Evolutionary conservation across 2,329 filamentous ascomycete genomes (phyloP), one percentile per base, ranked within the genome.

Genomic region (Ascochyta pisi): DNA sequence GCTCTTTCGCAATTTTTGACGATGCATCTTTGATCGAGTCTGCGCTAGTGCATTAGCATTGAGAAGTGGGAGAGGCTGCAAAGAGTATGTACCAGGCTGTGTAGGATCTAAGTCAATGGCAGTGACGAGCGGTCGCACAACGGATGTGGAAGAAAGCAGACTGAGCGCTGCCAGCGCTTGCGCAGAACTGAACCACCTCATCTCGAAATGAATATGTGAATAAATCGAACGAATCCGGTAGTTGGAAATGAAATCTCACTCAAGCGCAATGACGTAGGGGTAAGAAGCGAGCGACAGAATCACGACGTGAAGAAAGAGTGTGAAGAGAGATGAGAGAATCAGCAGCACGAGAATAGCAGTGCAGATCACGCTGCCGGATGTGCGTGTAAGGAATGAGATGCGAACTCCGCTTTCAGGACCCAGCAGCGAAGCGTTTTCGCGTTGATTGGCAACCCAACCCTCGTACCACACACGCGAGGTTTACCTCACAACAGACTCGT

Each of bases 21-120:
- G 81, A 76, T 15, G 79, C 78, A 50, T 71, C 64, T 55, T 79
- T 82, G 59, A 83, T 80, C 2, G 79, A 82, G 15, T 75, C 80
- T 73, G 59, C 13, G 12, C 7, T 22, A 26, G 10, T 8, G 13
- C 16, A 29, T 51, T 37, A 51, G 48, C 27, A 8, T 37, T n/a
- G 33, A 15, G 8, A 2, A 1, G 33, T 7, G 15, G 15, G 2
- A 15, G n/a, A 13, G n/a, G 6, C 19, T 8, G 33, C 31, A 10
- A 35, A 22, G 3, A 9, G 13, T 50, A 37, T 48, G 47, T 49
- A 72, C 70, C 59, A 50, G 53, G 60, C 3, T 66, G 60, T 10
- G 61, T 64, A 5, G 67, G 64, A 60, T 71, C 67, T 24, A 73
- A 49, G 22, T 62, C 58, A 27, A 72, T 47, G 15, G 68, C 70